Conservation (phyloP, 2,329 filamentous ascomycete genomes). For the Colletotrichum sp. region DNA sequence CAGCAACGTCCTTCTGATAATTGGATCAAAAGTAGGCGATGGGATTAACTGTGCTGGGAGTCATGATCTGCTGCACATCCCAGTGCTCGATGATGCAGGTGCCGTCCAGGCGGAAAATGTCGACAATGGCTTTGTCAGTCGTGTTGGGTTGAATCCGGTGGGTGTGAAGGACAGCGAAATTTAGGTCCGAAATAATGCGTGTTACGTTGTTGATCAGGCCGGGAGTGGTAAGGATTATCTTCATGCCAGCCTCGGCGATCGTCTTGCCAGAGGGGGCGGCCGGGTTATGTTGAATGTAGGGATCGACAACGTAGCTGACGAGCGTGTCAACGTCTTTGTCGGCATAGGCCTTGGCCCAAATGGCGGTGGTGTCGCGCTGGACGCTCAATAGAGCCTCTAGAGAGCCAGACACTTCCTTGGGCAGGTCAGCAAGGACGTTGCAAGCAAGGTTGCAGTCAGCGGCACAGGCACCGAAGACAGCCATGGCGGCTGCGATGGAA, state of each 20-base stretch:
- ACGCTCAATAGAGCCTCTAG: neutral
- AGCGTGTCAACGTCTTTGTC: neutral
- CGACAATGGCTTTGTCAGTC: neutral
- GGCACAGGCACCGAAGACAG: neutral
- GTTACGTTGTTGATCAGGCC: neutral
- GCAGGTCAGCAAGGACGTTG: neutral
- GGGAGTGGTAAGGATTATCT: neutral
- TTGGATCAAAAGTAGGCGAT: neutral
- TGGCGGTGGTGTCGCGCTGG: neutral
- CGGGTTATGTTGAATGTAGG: conserved; percentile 10
- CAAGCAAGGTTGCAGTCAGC: neutral
- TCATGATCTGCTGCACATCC: neutral
- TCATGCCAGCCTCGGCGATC: neutral
- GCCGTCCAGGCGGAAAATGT: conserved; percentile 1
- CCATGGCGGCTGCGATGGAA: too few species aligned
- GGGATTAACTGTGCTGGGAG: neutral
- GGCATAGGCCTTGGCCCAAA: neutral
- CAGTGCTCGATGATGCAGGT: conserved; percentile 10
- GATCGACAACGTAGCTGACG: neutral
- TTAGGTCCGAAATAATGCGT: neutral
- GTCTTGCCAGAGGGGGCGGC: neutral
- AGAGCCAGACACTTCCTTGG: neutral
- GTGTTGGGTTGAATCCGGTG: neutral
- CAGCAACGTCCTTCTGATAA: too few species aligned
- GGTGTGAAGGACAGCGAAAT: neutral